Evolutionary conservation across 1,139 yeast species (phyloP).

Genomic region (Protomyces macrosporus): DNA sequence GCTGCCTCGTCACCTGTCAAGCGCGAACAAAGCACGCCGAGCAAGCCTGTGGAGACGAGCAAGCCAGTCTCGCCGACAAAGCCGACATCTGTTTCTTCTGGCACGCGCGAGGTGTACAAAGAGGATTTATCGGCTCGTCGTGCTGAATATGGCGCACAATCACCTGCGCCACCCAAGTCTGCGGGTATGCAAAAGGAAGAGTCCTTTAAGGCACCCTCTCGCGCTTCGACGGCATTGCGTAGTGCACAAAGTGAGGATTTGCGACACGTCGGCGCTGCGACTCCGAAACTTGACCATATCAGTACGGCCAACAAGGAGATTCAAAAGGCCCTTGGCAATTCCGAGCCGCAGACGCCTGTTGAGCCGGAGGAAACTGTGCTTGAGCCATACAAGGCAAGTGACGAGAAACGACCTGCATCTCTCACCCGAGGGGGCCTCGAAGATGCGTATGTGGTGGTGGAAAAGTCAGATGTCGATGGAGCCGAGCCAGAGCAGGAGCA

Average conservation of each 20-base stretch:
- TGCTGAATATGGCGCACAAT: slow-evolving; percentile 12
- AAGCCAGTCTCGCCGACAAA: background rate
- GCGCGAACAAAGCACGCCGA: background rate
- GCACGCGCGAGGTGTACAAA: slow-evolving; percentile 11
- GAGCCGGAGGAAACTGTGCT: background rate
- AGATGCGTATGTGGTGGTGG: slow-evolving; percentile 7
- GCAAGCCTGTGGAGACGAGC: background rate
- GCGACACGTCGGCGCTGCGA: slow-evolving; percentile 14
- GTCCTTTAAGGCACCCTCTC: background rate
- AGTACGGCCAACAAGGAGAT: slow-evolving; percentile 20
- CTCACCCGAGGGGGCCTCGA: slow-evolving; percentile 2
- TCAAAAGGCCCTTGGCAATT: slow-evolving; percentile 7
- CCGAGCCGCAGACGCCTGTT: background rate
- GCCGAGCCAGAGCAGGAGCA: background rate
- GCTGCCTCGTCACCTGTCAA: background rate
- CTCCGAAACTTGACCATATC: slow-evolving; percentile 10
- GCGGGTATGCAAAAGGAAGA: background rate
- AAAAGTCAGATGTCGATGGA: background rate
- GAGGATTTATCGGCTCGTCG: slow-evolving; percentile 20
- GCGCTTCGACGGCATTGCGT: slow-evolving; percentile 4
- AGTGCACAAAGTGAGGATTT: slow-evolving; percentile 14
- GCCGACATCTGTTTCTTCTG: background rate
- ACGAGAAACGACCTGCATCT: background rate
- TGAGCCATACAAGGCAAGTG: slow-evolving; percentile 3
- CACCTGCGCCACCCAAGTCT: background rate